Conservation (phyloP, 2,329 filamentous ascomycete genomes). For the Calonectria montana region DNA sequence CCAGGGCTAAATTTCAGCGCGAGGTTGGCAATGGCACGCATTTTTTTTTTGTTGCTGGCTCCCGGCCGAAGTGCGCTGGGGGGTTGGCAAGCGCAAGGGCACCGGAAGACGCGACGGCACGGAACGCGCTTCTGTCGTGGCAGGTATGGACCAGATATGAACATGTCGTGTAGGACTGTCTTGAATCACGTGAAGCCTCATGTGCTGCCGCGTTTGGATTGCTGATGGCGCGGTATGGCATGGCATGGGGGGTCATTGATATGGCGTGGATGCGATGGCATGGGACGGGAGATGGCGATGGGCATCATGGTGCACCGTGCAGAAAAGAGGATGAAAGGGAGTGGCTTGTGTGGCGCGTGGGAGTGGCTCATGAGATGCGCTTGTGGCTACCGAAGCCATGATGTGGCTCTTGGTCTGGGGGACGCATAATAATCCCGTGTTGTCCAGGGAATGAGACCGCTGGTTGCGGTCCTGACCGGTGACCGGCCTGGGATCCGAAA, state of each 20-base stretch:
- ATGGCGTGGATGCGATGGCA: conserved; percentile 7
- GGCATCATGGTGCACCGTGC: conserved; percentile 20
- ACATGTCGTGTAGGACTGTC: neutral
- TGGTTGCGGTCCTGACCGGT: conserved; percentile 21
- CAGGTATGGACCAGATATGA: conserved; percentile 8
- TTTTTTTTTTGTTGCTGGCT: neutral
- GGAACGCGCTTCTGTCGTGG: neutral
- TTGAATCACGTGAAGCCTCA: conserved; percentile 6
- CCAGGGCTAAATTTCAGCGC: conserved; percentile 30
- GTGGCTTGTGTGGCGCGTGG: conserved; percentile 16
- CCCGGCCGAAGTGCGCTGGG: neutral
- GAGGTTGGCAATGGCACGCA: conserved; percentile 24
- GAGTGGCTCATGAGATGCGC: conserved; percentile 2
- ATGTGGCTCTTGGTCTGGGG: neutral
- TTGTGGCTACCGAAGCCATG: neutral
- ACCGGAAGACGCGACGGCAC: neutral
- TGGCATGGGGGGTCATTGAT: neutral
- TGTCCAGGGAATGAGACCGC: conserved; percentile 33
- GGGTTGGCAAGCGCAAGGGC: neutral
- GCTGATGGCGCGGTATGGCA: conserved; percentile 5
- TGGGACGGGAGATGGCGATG: conserved; percentile 22
- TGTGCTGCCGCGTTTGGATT: conserved; percentile 10
- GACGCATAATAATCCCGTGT: neutral
- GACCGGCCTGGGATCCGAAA: neutral
- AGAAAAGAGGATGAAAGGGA: neutral